Evolutionary conservation across 2,329 filamentous ascomycete genomes (phyloP), one percentile per base, ranked within the genome.

Genomic region (Coniochaeta hoffmannii): DNA sequence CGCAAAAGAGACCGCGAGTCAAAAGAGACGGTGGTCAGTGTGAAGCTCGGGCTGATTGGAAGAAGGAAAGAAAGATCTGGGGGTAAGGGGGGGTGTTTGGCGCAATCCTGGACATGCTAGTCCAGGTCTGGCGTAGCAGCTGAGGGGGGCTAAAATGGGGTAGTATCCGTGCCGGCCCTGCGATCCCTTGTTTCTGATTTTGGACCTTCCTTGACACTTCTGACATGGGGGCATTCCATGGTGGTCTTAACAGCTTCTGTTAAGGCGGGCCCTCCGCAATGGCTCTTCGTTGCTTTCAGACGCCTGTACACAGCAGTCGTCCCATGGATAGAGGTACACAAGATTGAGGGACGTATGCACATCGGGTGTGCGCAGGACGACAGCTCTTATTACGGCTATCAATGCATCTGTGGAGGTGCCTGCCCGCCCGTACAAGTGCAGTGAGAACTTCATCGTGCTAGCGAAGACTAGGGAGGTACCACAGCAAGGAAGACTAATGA

Each of bases 131-230:
- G n/a, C 49, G 49, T 51, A 19, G 49, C 31, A 34, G 22, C 19
- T 26, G 15, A 17, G 9, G 28, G 49, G n/a, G 28, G 6, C 17
- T 51, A 34, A 51, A 34, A 51, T 51, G 26, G 49, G 49, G 49
- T 51, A 51, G 49, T 28, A 53, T 53, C 50, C 50, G 50, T 53
- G 31, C 50, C 50, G 49, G 49, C 28, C 41, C 28, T 50, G 34
- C 50, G 19, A 38, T 53, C 50, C 50, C 50, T 53, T 53, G 50
- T 53, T 53, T 53, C 50, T 53, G 50, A 53, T 50, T 50, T 34
- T 50, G 49, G 49, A n/a, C 41, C 41, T 46, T 46, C 22, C 41
- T 46, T 46, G 41, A 46, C 41, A 46, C 41, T 28, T 46, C 24
- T 46, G 41, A 46, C 41, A 46, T 26, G 41, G 41, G 41, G 10